A percentile compares a stretch with the other conserved stretches of the same genome.
Evolutionary conservation across 2,329 filamentous ascomycete species (phyloP).

Genomic region (Coniella vitis): DNA sequence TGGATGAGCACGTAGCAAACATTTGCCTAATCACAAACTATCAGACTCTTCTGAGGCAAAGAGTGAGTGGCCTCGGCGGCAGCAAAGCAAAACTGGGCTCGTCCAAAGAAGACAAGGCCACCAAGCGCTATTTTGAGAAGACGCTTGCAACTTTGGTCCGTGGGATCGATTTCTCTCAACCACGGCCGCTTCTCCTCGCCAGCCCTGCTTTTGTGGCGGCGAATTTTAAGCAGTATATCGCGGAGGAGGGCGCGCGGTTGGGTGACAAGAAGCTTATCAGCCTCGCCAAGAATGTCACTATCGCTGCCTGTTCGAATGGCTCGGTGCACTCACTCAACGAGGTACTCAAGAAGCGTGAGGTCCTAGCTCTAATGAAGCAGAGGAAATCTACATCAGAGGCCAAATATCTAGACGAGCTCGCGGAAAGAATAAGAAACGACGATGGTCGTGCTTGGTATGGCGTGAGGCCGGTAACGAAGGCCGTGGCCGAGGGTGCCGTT

Average conservation of each 20-base stretch:
- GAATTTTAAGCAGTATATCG: conserved; percentile 70
- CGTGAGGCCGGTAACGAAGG: conserved; percentile 69
- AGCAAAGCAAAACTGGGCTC: conserved; percentile 59
- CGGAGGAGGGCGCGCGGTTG: conserved; percentile 49
- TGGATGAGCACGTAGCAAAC: conserved; percentile 83
- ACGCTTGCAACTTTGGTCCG: conserved; percentile 68
- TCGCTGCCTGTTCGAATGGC: conserved; percentile 79
- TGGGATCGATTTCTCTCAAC: conserved; percentile 65
- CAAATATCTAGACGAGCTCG: conserved; percentile 76
- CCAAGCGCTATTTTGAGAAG: conserved; percentile 72
- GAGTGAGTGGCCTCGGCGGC: conserved; percentile 59
- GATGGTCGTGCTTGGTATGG: conserved; percentile 92
- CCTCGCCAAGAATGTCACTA: conserved; percentile 55
- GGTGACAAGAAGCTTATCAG: conserved; percentile 63
- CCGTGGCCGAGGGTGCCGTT: conserved; percentile 81
- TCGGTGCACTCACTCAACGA: conserved; percentile 85
- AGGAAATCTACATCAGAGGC: conserved; percentile 86
- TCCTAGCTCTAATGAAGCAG: conserved; percentile 70
- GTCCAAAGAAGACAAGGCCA: conserved; percentile 61
- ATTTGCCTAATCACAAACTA: conserved; percentile 77
- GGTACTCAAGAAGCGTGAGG: conserved; percentile 73
- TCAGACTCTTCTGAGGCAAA: conserved; percentile 67
- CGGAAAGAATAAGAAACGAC: conserved; percentile 69
- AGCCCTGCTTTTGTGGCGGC: conserved; percentile 82
- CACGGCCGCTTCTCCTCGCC: conserved; percentile 72